Evolutionary conservation across 2,329 filamentous ascomycete species (phyloP).

Genomic region (Biscogniauxia marginata): DNA sequence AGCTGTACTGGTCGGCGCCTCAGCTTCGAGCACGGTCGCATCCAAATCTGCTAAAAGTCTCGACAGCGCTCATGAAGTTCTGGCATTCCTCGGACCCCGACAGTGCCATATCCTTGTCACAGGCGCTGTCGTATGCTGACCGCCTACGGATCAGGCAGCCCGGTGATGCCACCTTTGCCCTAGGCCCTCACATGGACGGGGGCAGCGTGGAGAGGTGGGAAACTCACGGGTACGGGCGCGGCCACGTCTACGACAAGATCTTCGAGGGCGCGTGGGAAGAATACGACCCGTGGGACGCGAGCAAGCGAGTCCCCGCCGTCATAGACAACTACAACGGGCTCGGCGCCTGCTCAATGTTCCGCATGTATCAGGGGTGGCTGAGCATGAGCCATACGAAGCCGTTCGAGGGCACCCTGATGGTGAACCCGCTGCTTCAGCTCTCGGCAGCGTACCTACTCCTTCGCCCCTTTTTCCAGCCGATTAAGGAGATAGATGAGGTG

Average conservation of each 20-base stretch:
- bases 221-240: conserved; percentile 61
- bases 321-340: conserved; percentile 78
- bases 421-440: conserved; percentile 74
- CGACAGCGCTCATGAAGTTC: conserved; percentile 61
- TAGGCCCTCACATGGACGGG: conserved; percentile 72
- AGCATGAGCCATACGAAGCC: conserved; percentile 72
- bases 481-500: conserved; percentile 39
- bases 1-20: conserved; percentile 71
- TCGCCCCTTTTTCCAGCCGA: conserved; percentile 74
- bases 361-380: conserved; percentile 90
- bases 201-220: conserved; percentile 78
- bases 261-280: conserved; percentile 75
- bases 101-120: conserved; percentile 46
- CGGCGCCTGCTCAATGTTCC: conserved; percentile 80
- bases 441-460: conserved; percentile 79
- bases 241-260: conserved; percentile 70
- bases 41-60: conserved; percentile 59
- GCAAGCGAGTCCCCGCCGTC: conserved; percentile 63
- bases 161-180: conserved; percentile 67
- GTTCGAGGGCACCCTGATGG: conserved; percentile 74
- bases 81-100: conserved; percentile 56
- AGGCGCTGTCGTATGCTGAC: conserved; percentile 68
- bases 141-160: conserved; percentile 70
- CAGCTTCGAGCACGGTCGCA: conserved; percentile 69
- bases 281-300: conserved; percentile 81